Base-by-base conservation (phyloP, 2,329 filamentous ascomycete species). In the Trichophyton mentagrophytes region DNA sequence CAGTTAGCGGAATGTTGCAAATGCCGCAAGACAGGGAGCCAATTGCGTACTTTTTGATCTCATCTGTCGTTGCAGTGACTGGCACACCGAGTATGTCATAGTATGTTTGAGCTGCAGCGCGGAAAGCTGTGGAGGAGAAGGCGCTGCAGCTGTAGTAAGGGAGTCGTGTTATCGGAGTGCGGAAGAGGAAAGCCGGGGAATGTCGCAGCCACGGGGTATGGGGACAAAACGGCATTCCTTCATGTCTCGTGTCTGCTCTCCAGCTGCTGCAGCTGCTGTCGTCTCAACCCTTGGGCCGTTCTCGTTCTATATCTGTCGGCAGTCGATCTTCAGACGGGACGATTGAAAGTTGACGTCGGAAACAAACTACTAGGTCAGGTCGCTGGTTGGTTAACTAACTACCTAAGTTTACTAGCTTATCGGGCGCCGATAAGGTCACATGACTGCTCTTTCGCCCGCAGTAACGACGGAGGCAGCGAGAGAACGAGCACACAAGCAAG, bases 1-100 rank as follows among this genome's bases (percentile, higher is more conserved):
- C 4, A 25, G 20, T 51, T 68, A 8, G 60, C 15, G n/a, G 1
- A 36, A 44, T 55, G 49, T 46, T 17, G 11, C 15, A 11, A 9
- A 27, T 30, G 25, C 11, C 20, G 25, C 22, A 9, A 2, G 25
- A 27, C 20, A 13, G 57, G 36, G 6, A 22, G 33, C 13, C 20
- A 17, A 27, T 17, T 44, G 59, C 58, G 42, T 59, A 90, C 86
- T 88, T 92, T 74, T 97, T 97, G 64, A 97, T 91, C 59, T 96
- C 89, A 7, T 79, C 77, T 0, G 82, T 76, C 15, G 87, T 84
- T 46, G 92, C 91, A 65, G 82, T 81, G 47, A 80, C 79, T 0
- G 82, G 75, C n/a, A 99, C 73, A 47, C 86, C 82, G 58, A 99
- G 81, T 46, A 86, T 85, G 68, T 92, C 87, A 74, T 99, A 99